These are phyloP conservation scores for Sarcodon sp. DNA, from an alignment of 768 basidiomycete genomes.

Conservation along the genomic window DNA sequence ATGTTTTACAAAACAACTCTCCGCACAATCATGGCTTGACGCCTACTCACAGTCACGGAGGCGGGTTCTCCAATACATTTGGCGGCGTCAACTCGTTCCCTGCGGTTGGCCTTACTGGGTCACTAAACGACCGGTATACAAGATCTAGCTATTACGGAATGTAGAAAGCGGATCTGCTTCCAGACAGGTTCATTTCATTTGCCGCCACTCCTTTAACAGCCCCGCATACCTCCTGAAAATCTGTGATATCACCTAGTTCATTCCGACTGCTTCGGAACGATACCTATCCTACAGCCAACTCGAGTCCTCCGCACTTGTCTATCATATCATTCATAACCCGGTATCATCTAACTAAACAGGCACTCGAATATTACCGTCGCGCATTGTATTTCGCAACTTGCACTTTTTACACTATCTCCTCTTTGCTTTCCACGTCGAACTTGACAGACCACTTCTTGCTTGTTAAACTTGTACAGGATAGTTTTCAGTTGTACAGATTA, in stretches of 20 bases:
- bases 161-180: conserved; percentile 26
- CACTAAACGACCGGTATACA: conserved; percentile 68
- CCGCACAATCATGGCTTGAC: conserved; percentile 52
- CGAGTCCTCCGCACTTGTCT: background rate
- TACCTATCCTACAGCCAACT: background rate
- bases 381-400: conserved; percentile 56
- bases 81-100: conserved; percentile 42
- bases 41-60: conserved; percentile 39
- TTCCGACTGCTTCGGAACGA: background rate
- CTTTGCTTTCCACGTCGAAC: conserved; percentile 22
- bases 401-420: conserved; percentile 41
- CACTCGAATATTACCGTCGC: conserved; percentile 24
- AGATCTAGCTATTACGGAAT: conserved; percentile 65
- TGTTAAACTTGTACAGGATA: conserved; percentile 40
- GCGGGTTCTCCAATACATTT: conserved; percentile 42
- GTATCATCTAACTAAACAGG: background rate
- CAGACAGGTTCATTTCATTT: background rate
- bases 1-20: conserved; percentile 66
- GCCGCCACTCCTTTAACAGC: background rate
- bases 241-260: background rate
- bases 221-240: conserved; percentile 4
- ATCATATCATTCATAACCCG: background rate
- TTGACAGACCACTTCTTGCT: conserved; percentile 14
- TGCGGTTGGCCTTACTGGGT: conserved; percentile 30
- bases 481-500: conserved; percentile 40